A percentile compares a stretch with the other conserved stretches of the same genome.
phyloP scores from a whole-genome alignment of 345 rosid species.

The Ceriops decandra region DNA sequence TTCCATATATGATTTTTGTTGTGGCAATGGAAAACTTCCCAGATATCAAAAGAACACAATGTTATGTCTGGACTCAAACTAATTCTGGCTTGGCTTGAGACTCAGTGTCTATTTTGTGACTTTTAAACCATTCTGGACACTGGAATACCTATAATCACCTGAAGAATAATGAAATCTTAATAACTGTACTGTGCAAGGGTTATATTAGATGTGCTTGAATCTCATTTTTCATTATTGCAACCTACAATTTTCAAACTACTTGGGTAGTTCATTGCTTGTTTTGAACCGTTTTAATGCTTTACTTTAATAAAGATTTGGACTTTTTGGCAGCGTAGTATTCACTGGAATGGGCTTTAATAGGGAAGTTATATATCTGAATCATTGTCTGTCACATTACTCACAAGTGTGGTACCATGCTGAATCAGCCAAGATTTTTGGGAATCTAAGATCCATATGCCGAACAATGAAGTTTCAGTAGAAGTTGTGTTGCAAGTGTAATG shows the following conservation, averaged over 20 bases:
- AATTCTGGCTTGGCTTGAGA: no score
- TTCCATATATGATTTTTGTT: no score
- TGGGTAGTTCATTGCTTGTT: not conserved
- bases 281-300: not conserved
- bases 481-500: constrained; percentile 23
- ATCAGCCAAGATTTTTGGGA: constrained; percentile 2
- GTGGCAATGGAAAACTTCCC: no score
- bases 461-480: not conserved
- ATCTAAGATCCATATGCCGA: constrained; percentile 13
- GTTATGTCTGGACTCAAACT: no score
- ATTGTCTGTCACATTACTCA: not conserved
- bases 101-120: no score
- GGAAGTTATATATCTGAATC: not conserved
- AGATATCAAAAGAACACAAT: no score
- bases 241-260: not conserved
- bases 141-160: no score
- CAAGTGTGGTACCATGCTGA: constrained; percentile 1
- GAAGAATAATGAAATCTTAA: no score
- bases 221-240: not conserved
- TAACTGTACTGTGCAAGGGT: no score
- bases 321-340: constrained; percentile 18
- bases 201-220: not conserved
- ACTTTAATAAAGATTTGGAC: not conserved
- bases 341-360: not conserved
- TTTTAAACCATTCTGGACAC: no score